Base-by-base conservation (phyloP, 495 filamentous ascomycete genomes). In the Opeltia flavorubescens region DNA sequence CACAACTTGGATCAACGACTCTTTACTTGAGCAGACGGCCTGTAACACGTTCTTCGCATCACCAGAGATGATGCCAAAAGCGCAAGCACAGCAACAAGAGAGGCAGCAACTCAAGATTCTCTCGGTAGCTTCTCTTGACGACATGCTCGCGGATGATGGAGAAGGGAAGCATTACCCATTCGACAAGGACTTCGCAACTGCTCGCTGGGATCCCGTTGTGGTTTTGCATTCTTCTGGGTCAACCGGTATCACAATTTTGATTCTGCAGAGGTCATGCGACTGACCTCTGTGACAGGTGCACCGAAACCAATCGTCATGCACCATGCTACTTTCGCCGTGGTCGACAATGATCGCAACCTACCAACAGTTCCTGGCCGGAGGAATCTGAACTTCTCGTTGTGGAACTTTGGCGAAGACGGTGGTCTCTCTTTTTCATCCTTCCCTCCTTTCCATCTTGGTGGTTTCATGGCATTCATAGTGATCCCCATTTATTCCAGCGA, bases 291-390 rank as follows among this genome's bases (percentile, higher is more conserved):
- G 13, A 3, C 23, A 55, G 52, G 52, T 27, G 31, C 34, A 4
- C 60, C 59, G 1, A 63, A 62, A 21, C 51, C 60, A 1, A 49
- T 63, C 18, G 35, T 44, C 38, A 52, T 52, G 28, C 60, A 54
- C 2, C 55, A 63, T 40, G 55, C 47, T 6, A 47, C 50, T 1
- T 54, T 53, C 13, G 60, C 61, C 5, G 54, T 57, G 11, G 50
- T 48, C 3, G 60, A 63, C 40, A 61, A 58, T 23, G 60, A 63
- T 47, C 50, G 56, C 7, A 58, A 57, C 12, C 41, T 61, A 1
- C 53, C 54, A 0, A 50, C 50, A 4, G 52, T 60, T 18, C 15
- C 53, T 8, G 60, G 59, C 6, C 49, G 60, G 24, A 46, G 42
- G n/a, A 56, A 57, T 27, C 57, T 55, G 15, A 57, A 56, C 39